Base-by-base conservation (phyloP, 2,329 filamentous ascomycete species). In the Polychaeton citri region DNA sequence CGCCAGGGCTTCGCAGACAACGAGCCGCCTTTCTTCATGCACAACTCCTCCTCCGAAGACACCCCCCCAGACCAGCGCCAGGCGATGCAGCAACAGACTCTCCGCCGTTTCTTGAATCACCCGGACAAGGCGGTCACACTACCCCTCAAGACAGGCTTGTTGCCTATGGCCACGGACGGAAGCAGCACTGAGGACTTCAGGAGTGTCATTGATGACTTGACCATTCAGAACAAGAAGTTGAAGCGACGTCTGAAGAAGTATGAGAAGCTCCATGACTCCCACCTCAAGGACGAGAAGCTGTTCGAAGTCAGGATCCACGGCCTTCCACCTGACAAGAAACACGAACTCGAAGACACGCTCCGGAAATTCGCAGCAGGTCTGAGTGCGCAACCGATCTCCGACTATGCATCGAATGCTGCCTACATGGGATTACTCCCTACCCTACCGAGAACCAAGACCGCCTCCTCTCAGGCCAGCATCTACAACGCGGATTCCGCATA, bases 181-280 rank as follows among this genome's bases (percentile, higher is more conserved):
- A 82, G 74, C 51, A 79, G 76, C 34, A 75, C 72, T 19, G 81
- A 82, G 38, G 83, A 87, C 38, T 87, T 76, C 41, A 70, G 84
- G 32, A 80, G 80, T 45, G 82, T 93, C 12, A 92, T 93, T 33
- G 84, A 93, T 49, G 85, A 93, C 52, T 59, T 93, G 39, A 93
- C 84, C 0, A 65, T 93, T 18, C 80, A 86, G 52, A 92, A 90
- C 53, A 82, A 84, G 54, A 78, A 75, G 35, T 57, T 92, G 41
- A 86, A 79, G 59, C 76, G 79, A 45, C 75, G 77, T 48, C 50
- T 92, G 36, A 79, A 73, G 48, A 77, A 73, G 36, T 82, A 82
- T 42, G 79, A 81, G 54, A 76, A 74, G 43, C 61, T 72, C 18
- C 74, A 79, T 2, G 74, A 76, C 13, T 69, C 77, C 30, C 72